Base-by-base conservation (phyloP, 73 alveolate species). In the Urostyla sp. region DNA sequence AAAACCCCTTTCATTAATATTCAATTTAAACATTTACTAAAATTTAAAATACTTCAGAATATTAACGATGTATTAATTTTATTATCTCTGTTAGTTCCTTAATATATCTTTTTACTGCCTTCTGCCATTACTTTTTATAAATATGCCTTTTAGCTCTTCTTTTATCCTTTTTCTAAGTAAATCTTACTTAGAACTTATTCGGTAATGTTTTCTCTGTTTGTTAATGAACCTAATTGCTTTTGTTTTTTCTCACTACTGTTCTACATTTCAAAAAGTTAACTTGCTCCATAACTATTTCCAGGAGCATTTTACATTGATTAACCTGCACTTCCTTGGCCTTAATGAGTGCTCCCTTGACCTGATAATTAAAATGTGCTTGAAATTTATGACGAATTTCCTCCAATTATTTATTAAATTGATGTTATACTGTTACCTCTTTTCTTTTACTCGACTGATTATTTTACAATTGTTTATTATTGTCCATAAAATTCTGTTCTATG, bases 111-210 rank as follows among this genome's bases (percentile, higher is more conserved):
- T 58, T 31, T 58, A 8, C 63, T 36, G 46, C 61, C 44, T 27
- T 66, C 80, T 20, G 80, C 80, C 5, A 66, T 7, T 16, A 66
- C 80, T 24, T 66, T 66, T 24, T 66, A 26, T 20, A 66, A 26
- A 34, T 66, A 66, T 13, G 80, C 80, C 45, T 66, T 66, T 6
- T 58, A 61, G 1, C 36, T 27, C 44, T 66, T 66, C 63, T 66
- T 66, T 5, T 2, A 5, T 13, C 31, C 18, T 10, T 36, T 66
- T 2, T 66, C 63, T 5, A 40, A 46, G 63, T 66, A 66, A 20
- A 66, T 66, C 45, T 66, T 66, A 6, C 55, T 31, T 7, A 58
- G 54, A 18, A 35, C 37, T 10, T 58, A 52, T 32, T 58, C 37
- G 54, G 11, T n/a, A n/a, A n/a, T n/a, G n/a, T n/a, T 15, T 8